Conservation (phyloP, 2,329 filamentous ascomycete genomes). For the Pseudocercospora musae region DNA sequence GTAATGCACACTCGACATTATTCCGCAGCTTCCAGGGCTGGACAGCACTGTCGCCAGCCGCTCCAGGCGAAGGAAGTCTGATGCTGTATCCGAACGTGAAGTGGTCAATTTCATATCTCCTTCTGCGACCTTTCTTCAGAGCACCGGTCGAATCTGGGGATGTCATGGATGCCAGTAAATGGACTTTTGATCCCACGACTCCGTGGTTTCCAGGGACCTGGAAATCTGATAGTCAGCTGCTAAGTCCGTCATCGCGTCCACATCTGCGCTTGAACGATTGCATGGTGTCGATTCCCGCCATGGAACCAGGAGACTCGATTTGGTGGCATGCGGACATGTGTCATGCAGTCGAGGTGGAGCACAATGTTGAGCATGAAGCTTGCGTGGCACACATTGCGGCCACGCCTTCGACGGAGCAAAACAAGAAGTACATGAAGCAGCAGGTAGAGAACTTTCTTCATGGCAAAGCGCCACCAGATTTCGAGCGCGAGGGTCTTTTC, state of each 20-base stretch:
- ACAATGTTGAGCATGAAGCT: slow-evolving; percentile 8
- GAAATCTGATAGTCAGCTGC: slow-evolving; percentile 7
- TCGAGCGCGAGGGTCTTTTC: neutral
- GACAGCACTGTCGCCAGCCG: slow-evolving; percentile 11
- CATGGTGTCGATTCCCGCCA: slow-evolving; percentile 12
- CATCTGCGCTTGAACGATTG: slow-evolving; percentile 14
- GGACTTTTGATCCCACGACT: slow-evolving; percentile 11
- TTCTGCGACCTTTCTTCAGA: slow-evolving; percentile 15
- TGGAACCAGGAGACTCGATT: slow-evolving; percentile 13
- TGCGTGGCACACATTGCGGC: slow-evolving; percentile 15
- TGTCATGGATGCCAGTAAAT: slow-evolving; percentile 10
- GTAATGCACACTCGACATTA: slow-evolving; percentile 12
- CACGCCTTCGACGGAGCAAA: slow-evolving; percentile 12
- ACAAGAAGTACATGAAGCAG: slow-evolving; percentile 17
- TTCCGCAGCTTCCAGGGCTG: slow-evolving; percentile 13
- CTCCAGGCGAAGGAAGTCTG: slow-evolving; percentile 9
- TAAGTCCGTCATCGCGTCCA: slow-evolving; percentile 12
- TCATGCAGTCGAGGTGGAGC: slow-evolving; percentile 13
- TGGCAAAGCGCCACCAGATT: slow-evolving; percentile 4
- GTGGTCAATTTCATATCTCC: slow-evolving; percentile 9
- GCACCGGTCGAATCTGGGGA: neutral
- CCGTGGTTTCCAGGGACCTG: slow-evolving; percentile 15
- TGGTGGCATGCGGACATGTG: slow-evolving; percentile 14
- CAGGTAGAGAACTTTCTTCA: slow-evolving; percentile 5
- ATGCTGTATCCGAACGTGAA: slow-evolving; percentile 15